Percentiles rank a stretch among this genome's conserved stretches.
Conservation (phyloP, 2,329 filamentous ascomycete genomes). For the Periconia sp. region DNA sequence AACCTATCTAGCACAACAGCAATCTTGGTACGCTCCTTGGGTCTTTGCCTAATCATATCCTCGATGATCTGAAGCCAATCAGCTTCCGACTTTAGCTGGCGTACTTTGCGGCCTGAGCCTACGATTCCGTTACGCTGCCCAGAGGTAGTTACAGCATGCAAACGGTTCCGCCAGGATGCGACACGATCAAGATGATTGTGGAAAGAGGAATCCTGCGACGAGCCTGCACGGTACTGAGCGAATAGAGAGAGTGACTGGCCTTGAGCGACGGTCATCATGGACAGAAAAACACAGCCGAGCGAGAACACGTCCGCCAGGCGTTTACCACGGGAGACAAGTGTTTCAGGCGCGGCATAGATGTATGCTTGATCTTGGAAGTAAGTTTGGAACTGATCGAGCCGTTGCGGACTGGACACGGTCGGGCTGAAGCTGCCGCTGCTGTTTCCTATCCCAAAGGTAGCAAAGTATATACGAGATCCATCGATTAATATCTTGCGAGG, state of each 20-base stretch:
- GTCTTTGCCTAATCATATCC: conserved; percentile 41
- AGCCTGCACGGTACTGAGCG: conserved; percentile 39
- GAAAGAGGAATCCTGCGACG: conserved; percentile 45
- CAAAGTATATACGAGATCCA: conserved; percentile 40
- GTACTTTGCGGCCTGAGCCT: conserved; percentile 34
- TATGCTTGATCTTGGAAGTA: conserved; percentile 45
- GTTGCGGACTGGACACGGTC: conserved; percentile 30
- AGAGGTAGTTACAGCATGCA: conserved; percentile 38
- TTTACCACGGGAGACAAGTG: conserved; percentile 43
- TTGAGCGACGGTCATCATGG: conserved; percentile 47
- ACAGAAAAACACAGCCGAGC: conserved; percentile 47
- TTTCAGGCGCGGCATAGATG: conserved; percentile 47
- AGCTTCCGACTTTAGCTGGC: conserved; percentile 41
- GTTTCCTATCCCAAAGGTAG: conserved; percentile 44
- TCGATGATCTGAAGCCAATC: conserved; percentile 45
- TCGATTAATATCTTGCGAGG: conserved; percentile 49
- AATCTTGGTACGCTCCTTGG: conserved; percentile 45
- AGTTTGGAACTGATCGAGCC: conserved; percentile 35
- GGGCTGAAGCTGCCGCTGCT: conserved; percentile 36
- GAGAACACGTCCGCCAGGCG: conserved; percentile 48
- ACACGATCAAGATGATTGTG: conserved; percentile 48
- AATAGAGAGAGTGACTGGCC: conserved; percentile 43
- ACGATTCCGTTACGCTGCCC: conserved; percentile 34
- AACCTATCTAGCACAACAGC: conserved; percentile 32
- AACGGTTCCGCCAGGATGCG: conserved; percentile 37